These are phyloP conservation scores for Polygonum aviculare DNA, from an alignment of 148 eudicot species.

Conservation along the genomic window DNA sequence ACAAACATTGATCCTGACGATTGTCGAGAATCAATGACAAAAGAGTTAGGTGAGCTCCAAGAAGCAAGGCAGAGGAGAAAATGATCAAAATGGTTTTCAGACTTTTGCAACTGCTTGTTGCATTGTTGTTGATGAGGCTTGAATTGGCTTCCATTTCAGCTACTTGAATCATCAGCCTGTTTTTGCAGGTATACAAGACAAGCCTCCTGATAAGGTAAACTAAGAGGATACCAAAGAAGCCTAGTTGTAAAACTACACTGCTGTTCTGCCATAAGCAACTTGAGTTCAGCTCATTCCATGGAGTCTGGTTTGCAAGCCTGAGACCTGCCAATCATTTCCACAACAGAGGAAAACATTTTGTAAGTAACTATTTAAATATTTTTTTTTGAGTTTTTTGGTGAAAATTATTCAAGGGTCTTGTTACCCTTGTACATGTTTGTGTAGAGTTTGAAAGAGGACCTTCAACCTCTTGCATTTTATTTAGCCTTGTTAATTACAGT, in stretches of 20 bases:
- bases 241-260: not conserved
- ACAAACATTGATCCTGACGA: slow-evolving; percentile 25
- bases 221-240: not conserved
- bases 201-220: slow-evolving; percentile 3
- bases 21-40: slow-evolving; percentile 25
- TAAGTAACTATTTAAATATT: not conserved
- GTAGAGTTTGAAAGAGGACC: no score
- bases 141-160: slow-evolving; percentile 17
- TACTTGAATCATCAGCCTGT: slow-evolving; percentile 22
- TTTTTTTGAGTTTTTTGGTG: not conserved
- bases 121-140: slow-evolving; percentile 34
- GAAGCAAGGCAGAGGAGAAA: slow-evolving; percentile 40
- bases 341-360: not conserved
- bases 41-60: slow-evolving; percentile 34
- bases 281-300: not conserved
- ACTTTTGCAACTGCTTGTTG: slow-evolving; percentile 16
- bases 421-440: no score
- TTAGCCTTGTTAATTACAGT: not conserved
- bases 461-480: not conserved
- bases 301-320: not conserved
- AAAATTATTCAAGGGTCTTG: not conserved
- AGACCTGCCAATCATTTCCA: not conserved
- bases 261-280: not conserved
- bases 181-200: slow-evolving; percentile 15
- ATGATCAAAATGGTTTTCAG: slow-evolving; percentile 10